These are phyloP conservation scores for Lachancea kluyveri DNA, from an alignment of 805 yeast genomes.

Conservation along the genomic window DNA sequence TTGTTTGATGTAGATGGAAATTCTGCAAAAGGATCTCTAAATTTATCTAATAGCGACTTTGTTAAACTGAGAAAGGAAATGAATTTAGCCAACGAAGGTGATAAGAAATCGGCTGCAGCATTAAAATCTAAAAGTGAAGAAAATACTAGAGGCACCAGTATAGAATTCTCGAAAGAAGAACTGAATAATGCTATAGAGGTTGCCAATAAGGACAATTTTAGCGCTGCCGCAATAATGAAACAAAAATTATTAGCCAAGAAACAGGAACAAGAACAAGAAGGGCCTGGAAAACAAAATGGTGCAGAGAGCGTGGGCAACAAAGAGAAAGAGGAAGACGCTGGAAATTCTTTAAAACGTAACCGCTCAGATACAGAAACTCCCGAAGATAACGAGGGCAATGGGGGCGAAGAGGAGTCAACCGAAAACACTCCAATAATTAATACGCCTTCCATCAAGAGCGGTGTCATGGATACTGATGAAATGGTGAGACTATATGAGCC, in stretches of 20 bases:
- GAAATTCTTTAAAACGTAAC: not conserved
- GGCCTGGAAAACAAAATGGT: slow-evolving; percentile 23
- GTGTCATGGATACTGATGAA: slow-evolving; percentile 40
- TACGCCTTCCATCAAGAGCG: slow-evolving; percentile 22
- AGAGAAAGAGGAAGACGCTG: slow-evolving; percentile 10
- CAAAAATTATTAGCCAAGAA: slow-evolving; percentile 29
- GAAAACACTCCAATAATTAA: slow-evolving; percentile 23
- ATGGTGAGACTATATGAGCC: slow-evolving; percentile 73
- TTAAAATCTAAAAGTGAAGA: slow-evolving; percentile 38
- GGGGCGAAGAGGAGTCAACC: slow-evolving; percentile 10
- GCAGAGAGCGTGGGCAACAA: slow-evolving; percentile 9
- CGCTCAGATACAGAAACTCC: slow-evolving; percentile 19
- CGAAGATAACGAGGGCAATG: slow-evolving; percentile 9
- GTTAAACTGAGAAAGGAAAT: slow-evolving; percentile 57
- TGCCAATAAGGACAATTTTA: slow-evolving; percentile 35
- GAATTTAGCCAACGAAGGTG: slow-evolving; percentile 66
- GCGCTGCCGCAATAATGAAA: slow-evolving; percentile 42
- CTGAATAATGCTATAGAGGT: slow-evolving; percentile 26
- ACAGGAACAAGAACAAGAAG: too few species aligned
- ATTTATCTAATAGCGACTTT: slow-evolving; percentile 63
- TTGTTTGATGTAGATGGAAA: slow-evolving; percentile 72
- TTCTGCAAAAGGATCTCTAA: slow-evolving; percentile 57
- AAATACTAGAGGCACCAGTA: slow-evolving; percentile 19
- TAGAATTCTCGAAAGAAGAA: slow-evolving; percentile 26
- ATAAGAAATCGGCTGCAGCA: slow-evolving; percentile 60